Conservation (phyloP, 2,329 filamentous ascomycete species). For the Diaporthe sp. region DNA sequence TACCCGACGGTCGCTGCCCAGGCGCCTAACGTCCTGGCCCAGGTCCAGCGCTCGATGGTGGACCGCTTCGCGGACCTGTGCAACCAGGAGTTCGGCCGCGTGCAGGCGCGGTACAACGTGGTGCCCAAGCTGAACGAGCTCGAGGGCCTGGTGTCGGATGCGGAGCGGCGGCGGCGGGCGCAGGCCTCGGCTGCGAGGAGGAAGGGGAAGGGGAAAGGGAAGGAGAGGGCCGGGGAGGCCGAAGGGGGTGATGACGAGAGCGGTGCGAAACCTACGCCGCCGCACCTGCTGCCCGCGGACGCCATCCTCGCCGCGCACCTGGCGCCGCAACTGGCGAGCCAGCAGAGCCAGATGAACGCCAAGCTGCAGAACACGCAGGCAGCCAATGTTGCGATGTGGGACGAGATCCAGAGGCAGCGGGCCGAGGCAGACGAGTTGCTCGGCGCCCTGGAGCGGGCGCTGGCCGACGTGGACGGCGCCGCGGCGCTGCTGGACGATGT, state of each 20-base stretch:
- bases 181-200: constrained; percentile 1
- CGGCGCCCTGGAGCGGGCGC: constrained; percentile 58
- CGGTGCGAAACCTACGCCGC: constrained; percentile 40
- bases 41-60: constrained; percentile 69
- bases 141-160: constrained; percentile 65
- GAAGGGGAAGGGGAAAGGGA: constrained; percentile 1
- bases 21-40: constrained; percentile 61
- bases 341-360: constrained; percentile 67
- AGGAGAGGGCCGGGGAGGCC: neutral
- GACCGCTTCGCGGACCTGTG: constrained; percentile 64
- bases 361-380: constrained; percentile 66
- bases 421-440: constrained; percentile 64
- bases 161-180: constrained; percentile 46
- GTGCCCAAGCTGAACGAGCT: constrained; percentile 69
- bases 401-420: constrained; percentile 63
- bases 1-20: constrained; percentile 68
- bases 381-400: constrained; percentile 65
- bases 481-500: constrained; percentile 59
- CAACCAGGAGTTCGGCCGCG: constrained; percentile 66
- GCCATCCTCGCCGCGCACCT: constrained; percentile 66
- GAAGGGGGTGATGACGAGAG: neutral
- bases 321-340: constrained; percentile 60
- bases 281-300: constrained; percentile 65
- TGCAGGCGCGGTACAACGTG: constrained; percentile 62
- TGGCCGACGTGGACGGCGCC: constrained; percentile 65